Evolutionary conservation across 768 basidiomycete species (phyloP).

Genomic region (Tricholoma matsutake): DNA sequence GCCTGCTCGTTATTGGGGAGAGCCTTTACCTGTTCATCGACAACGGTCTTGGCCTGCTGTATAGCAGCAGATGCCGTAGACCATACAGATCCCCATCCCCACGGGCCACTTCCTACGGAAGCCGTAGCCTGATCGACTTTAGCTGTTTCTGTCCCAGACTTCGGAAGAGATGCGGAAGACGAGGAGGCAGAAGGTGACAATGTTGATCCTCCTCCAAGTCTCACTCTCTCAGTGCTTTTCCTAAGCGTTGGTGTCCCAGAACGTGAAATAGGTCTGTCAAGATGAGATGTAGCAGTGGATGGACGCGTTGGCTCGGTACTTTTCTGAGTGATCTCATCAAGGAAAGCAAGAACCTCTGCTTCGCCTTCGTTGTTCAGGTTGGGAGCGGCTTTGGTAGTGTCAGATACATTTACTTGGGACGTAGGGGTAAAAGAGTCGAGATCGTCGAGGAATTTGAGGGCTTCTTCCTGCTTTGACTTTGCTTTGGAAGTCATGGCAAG

Average conservation of each 20-base stretch:
- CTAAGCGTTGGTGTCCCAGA: conserved; percentile 69
- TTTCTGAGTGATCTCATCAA: conserved; percentile 94
- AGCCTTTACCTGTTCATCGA: conserved; percentile 91
- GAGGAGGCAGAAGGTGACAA: conserved; percentile 42
- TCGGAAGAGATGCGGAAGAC: conserved; percentile 39
- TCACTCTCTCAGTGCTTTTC: conserved; percentile 76
- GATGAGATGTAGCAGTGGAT: conserved; percentile 47
- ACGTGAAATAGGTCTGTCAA: conserved; percentile 58
- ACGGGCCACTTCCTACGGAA: conserved; percentile 35
- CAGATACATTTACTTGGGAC: conserved; percentile 11
- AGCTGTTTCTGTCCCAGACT: conserved; percentile 22
- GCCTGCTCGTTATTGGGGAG: conserved; percentile 84
- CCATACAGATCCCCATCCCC: conserved; percentile 93
- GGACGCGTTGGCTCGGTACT: conserved; percentile 72
- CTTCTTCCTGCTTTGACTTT: conserved; percentile 85
- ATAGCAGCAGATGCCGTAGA: conserved; percentile 80
- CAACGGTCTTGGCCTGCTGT: conserved; percentile 82
- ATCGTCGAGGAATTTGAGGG: conserved; percentile 89
- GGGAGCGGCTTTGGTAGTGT: conserved; percentile 14
- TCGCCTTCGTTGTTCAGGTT: conserved; percentile 51
- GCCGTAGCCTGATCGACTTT: conserved; percentile 18
- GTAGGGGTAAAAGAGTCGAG: conserved; percentile 74
- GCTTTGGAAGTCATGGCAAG: conserved; percentile 42
- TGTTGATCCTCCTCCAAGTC: conserved; percentile 47
- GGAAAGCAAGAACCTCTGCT: conserved; percentile 85